phyloP scores from a whole-genome alignment of 2,329 filamentous ascomycete species.

The Intubia oerlemansii region DNA sequence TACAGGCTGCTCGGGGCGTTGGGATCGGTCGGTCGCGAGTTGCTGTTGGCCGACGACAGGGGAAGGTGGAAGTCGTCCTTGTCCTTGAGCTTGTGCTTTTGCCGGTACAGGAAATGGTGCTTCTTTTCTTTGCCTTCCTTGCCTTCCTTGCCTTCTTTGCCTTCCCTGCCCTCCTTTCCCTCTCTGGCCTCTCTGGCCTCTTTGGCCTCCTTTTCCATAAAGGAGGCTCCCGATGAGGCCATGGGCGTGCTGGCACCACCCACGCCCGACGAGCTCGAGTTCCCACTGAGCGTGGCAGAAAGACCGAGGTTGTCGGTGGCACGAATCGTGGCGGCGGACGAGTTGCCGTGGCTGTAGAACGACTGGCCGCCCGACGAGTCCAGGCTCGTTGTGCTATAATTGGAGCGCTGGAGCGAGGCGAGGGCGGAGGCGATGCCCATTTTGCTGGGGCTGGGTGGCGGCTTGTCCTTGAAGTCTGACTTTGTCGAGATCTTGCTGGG shows the following conservation, averaged over 20 bases:
- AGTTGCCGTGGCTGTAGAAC: conserved; percentile 55
- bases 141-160: conserved; percentile 16
- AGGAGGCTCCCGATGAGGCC: background rate
- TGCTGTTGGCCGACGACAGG: conserved; percentile 55
- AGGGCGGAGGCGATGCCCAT: conserved; percentile 45
- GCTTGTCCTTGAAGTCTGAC: conserved; percentile 42
- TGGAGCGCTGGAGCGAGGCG: conserved; percentile 40
- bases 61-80: conserved; percentile 55
- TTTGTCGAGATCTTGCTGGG: conserved; percentile 57
- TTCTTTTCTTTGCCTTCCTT: conserved; percentile 54
- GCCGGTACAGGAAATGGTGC: conserved; percentile 58
- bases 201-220: conserved; percentile 20
- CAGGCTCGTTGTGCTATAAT: conserved; percentile 53
- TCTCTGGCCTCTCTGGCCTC: conserved; percentile 16
- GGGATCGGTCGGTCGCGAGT: conserved; percentile 55
- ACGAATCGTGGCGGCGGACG: conserved; percentile 57
- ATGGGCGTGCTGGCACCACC: background rate
- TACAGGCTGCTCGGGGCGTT: conserved; percentile 57
- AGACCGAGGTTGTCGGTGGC: conserved; percentile 24
- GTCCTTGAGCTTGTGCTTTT: conserved; percentile 54
- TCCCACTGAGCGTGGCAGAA: background rate
- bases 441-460: conserved; percentile 52
- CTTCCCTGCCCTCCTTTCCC: conserved; percentile 24
- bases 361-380: conserved; percentile 41
- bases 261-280: too few species aligned